phyloP scores from a whole-genome alignment of 805 yeast genomes.

The Saccharomyces jurei region DNA sequence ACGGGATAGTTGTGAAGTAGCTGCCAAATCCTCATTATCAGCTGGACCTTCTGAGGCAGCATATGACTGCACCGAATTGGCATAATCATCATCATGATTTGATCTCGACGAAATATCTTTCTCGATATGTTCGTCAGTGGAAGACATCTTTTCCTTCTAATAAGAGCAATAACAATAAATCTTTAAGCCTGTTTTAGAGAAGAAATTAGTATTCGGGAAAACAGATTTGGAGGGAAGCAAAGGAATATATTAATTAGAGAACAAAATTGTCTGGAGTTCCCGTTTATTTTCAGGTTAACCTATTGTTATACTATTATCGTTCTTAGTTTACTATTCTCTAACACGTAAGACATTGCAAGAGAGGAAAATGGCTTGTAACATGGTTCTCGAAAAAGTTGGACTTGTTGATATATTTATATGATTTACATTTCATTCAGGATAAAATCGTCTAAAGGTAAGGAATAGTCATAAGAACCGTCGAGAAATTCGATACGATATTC shows the following conservation, averaged over 20 bases:
- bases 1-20: constrained; percentile 24
- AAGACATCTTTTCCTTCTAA: constrained; percentile 11
- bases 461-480: not conserved
- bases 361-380: not conserved
- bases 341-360: not conserved
- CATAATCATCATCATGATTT: constrained; percentile 11
- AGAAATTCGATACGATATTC: not conserved
- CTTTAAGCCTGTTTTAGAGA: not conserved
- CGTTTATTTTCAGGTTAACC: not conserved
- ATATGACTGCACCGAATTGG: constrained; percentile 21
- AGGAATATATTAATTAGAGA: not conserved
- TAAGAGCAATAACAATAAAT: not conserved
- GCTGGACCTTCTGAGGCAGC: constrained; percentile 5
- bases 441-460: not conserved
- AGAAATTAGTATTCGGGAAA: not conserved
- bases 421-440: not conserved
- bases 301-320: not conserved
- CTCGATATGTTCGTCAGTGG: constrained; percentile 13
- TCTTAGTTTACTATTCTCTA: not conserved
- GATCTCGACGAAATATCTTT: constrained; percentile 13
- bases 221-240: not conserved
- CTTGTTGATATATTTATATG: not conserved
- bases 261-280: not conserved
- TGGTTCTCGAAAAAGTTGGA: not conserved
- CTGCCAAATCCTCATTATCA: constrained; percentile 20